A percentile compares a stretch with the other conserved stretches of the same genome.
phyloP scores from a whole-genome alignment of 1,284 basidiomycete species.

The Rhodotorula sp. region DNA sequence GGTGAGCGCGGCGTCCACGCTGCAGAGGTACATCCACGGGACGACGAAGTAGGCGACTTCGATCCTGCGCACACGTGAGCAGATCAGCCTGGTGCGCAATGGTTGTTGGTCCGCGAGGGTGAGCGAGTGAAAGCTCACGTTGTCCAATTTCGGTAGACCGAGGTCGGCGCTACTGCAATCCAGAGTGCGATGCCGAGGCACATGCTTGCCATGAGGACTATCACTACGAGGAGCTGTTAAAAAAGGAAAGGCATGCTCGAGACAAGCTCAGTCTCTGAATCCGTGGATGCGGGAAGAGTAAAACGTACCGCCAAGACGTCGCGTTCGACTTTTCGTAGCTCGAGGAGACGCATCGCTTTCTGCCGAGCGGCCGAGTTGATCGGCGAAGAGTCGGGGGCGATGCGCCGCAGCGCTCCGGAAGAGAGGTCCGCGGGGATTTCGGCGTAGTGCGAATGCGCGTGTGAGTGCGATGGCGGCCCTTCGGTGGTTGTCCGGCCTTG shows the following conservation, averaged over 20 bases:
- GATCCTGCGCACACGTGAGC: neutral
- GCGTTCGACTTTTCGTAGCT: slow-evolving; percentile 19
- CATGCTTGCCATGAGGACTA: slow-evolving; percentile 10
- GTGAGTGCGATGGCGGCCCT: too few relatives aligned
- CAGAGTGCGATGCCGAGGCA: slow-evolving; percentile 13
- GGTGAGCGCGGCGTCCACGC: slow-evolving; percentile 7
- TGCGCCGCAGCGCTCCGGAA: neutral
- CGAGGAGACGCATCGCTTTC: slow-evolving; percentile 25
- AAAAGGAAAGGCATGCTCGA: neutral
- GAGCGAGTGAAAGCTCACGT: neutral
- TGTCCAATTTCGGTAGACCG: neutral
- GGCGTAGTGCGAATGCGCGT: too few relatives aligned
- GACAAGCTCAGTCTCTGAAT: neutral
- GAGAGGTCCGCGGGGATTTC: neutral
- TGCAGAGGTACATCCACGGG: slow-evolving; percentile 29
- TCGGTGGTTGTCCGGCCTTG: too few relatives aligned
- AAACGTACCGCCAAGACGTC: slow-evolving; percentile 18
- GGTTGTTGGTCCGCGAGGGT: neutral
- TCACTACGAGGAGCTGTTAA: slow-evolving; percentile 14
- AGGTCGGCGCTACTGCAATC: slow-evolving; percentile 1
- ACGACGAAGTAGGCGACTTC: slow-evolving; percentile 20
- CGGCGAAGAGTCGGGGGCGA: neutral
- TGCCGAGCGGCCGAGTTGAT: slow-evolving; percentile 10
- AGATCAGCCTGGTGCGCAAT: neutral
- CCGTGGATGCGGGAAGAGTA: neutral